Evolutionary conservation across 208 protist genomes (phyloP), one percentile per base, ranked within the genome.

Genomic region (Crithidia mellificae): DNA sequence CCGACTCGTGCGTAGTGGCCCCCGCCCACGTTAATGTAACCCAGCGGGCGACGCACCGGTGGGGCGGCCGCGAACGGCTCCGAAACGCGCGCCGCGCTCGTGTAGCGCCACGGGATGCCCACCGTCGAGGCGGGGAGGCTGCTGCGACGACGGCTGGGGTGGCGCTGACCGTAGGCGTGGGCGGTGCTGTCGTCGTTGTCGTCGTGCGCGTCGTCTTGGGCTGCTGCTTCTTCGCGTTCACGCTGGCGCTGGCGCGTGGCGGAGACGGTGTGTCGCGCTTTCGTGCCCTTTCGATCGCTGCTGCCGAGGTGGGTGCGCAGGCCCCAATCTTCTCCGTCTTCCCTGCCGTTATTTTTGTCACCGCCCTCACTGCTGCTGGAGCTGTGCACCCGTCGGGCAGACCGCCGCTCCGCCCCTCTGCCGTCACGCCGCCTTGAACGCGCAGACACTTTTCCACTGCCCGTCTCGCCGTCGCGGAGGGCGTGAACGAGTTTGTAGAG

Each of bases 71-170:
- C 69, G 38, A 79, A 75, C 12, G 74, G 62, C 25, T 72, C 69
- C 25, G 39, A 64, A 8, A 54, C 27, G 14, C 59, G 44, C 17
- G 64, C 51, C 11, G 41, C 20, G 15, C 71, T 65, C 11, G 66
- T 69, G 64, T 84, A 85, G 17, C 83, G 83, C 86, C 86, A 92
- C 19, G 86, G 82, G 22, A 82, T 72, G 12, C 75, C 78, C 9
- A 80, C 24, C 6, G 77, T 67, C 39, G 63, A 69, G 59, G 63
- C 41, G 38, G 71, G 52, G 6, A 57, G 49, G 11, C 39, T 50
- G 51, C 63, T 59, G 57, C 63, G 64, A 19, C 44, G 43, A 17
- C 20, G 34, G 22, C 20, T 15, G 20, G 32, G 24, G 11, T 27
- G n/a, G n/a, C n/a, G n/a, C n/a, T n/a, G n/a, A n/a, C n/a, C n/a